phyloP scores from a whole-genome alignment of 345 rosid species.

The Moringa oleifera region DNA sequence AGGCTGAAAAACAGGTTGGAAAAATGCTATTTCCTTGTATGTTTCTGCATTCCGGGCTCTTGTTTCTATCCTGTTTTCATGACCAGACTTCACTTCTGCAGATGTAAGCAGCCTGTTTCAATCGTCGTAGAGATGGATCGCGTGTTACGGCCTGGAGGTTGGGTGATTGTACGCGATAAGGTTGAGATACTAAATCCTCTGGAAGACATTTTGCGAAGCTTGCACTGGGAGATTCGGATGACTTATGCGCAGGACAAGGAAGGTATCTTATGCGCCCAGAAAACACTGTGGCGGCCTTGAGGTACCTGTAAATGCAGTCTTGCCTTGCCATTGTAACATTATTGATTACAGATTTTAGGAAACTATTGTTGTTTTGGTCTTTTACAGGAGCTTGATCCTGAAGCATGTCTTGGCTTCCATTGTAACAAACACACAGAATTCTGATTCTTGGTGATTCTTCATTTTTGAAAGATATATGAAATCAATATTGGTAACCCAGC shows the following conservation, averaged over 20 bases:
- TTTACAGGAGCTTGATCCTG: not conserved
- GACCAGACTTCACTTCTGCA: constrained; percentile 19
- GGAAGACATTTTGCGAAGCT: constrained; percentile 61
- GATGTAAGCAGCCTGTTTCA: constrained; percentile 78
- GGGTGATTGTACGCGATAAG: constrained; percentile 80
- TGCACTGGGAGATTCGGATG: constrained; percentile 93
- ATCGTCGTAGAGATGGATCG: constrained; percentile 93
- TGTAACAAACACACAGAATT: constrained; percentile 1
- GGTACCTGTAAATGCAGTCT: not conserved
- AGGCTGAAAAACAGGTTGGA: constrained; percentile 93
- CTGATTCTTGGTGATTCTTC: not conserved
- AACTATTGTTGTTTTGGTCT: not conserved
- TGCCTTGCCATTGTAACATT: not conserved
- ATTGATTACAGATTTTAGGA: not conserved
- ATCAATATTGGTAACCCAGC: constrained; percentile 2
- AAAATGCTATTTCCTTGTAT: not conserved
- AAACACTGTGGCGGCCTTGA: constrained; percentile 81
- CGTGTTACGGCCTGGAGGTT: constrained; percentile 77
- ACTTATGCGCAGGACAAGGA: constrained; percentile 78
- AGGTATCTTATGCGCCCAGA: constrained; percentile 80
- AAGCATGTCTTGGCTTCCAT: not conserved
- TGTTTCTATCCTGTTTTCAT: not conserved
- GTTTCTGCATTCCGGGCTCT: not conserved
- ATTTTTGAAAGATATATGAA: constrained; percentile 9
- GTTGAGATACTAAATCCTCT: constrained; percentile 71